phyloP scores from a whole-genome alignment of 192 early-diverging fungal species.

The Backusella liffmaniae region DNA sequence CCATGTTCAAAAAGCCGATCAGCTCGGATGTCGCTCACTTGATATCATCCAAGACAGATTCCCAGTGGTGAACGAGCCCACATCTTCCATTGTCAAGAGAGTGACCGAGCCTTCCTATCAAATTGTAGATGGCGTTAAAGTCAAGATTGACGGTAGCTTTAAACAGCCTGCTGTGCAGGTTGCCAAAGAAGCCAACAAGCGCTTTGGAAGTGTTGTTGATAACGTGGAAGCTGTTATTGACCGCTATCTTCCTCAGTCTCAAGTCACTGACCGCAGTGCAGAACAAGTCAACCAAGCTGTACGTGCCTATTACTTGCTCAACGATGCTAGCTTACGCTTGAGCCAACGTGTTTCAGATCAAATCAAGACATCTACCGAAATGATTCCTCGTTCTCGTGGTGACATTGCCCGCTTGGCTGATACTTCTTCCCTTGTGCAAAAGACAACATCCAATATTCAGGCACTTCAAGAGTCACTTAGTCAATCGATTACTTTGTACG shows the following conservation, averaged over 20 bases:
- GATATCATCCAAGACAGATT: constrained; percentile 60
- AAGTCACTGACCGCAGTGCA: constrained; percentile 2
- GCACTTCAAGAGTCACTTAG: constrained; percentile 21
- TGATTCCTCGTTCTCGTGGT: constrained; percentile 25
- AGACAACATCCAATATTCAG: constrained; percentile 23
- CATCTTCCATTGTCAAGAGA: constrained; percentile 55
- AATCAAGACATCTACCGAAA: constrained; percentile 15
- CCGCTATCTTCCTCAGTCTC: constrained; percentile 35
- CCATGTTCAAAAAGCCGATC: constrained; percentile 58
- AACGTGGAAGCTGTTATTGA: constrained; percentile 48
- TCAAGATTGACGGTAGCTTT: constrained; percentile 17
- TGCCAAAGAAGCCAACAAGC: constrained; percentile 37
- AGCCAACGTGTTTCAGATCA: constrained; percentile 27
- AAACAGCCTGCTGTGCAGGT: constrained; percentile 46
- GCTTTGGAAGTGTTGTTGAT: constrained; percentile 44
- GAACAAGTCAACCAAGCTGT: constrained; percentile 30
- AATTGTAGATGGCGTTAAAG: constrained; percentile 42
- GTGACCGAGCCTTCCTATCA: constrained; percentile 53
- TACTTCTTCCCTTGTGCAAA: constrained; percentile 23
- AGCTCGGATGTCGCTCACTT: constrained; percentile 60
- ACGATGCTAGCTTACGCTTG: constrained; percentile 27
- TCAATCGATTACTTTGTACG: constrained; percentile 23
- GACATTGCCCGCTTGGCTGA: constrained; percentile 20
- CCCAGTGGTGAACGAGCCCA: constrained; percentile 63
- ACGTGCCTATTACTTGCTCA: constrained; percentile 30